phyloP scores from a whole-genome alignment of 2,329 filamentous ascomycete species.

The Metarhizium anisopliae region DNA sequence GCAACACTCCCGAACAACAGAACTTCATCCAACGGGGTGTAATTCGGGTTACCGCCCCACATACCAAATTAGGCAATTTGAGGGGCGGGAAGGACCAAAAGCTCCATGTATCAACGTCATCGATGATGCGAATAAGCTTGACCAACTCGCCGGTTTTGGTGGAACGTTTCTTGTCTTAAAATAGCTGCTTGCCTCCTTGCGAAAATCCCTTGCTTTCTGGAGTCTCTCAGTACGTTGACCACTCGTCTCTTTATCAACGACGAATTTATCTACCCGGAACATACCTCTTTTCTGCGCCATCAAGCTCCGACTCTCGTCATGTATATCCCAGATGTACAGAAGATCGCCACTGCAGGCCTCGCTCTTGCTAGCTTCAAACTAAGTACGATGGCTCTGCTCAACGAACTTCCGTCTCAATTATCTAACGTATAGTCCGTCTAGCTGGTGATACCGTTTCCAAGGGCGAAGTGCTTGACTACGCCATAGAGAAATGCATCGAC shows the following conservation, averaged over 20 bases:
- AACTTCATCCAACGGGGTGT: too few relatives aligned
- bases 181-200: background rate
- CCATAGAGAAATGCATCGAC: conserved; percentile 31
- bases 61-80: background rate
- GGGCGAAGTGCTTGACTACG: conserved; percentile 32
- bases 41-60: background rate
- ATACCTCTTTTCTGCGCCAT: background rate
- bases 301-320: conserved; percentile 5
- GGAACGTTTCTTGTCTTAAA: background rate
- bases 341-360: conserved; percentile 10
- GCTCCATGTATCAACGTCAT: background rate
- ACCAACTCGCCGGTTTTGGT: background rate
- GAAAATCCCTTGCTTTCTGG: conserved; percentile 4
- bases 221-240: background rate
- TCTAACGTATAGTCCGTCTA: background rate
- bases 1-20: too few relatives aligned
- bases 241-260: background rate
- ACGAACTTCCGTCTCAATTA: background rate
- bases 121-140: background rate
- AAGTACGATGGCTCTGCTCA: conserved; percentile 3
- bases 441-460: conserved; percentile 14
- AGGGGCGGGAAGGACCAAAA: background rate
- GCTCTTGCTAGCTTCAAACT: conserved; percentile 7
- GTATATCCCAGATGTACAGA: conserved; percentile 11
- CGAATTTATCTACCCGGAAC: background rate